These are phyloP conservation scores for Boletus sp. DNA, from an alignment of 1,284 basidiomycete genomes.

Conservation along the genomic window DNA sequence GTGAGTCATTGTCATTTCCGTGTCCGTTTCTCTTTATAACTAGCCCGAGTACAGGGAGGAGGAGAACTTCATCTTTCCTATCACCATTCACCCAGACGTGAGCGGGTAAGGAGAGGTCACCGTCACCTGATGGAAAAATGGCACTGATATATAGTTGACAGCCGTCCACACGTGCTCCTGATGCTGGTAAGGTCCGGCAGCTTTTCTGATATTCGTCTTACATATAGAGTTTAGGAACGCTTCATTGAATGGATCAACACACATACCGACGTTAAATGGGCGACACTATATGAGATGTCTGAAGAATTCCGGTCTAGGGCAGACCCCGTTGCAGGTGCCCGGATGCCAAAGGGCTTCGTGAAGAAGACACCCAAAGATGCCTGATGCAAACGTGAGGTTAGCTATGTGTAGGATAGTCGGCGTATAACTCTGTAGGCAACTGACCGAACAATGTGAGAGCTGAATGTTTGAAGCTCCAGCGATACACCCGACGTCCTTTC, in stretches of 20 bases:
- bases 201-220: background rate
- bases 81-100: slow-evolving; percentile 80
- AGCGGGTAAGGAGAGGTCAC: slow-evolving; percentile 49
- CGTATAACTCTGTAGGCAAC: background rate
- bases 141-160: slow-evolving; percentile 15
- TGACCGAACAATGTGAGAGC: background rate
- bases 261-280: slow-evolving; percentile 71
- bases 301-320: slow-evolving; percentile 47
- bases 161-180: slow-evolving; percentile 57
- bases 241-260: slow-evolving; percentile 79
- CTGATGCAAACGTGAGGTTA: background rate
- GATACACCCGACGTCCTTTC: background rate
- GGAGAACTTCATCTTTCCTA: slow-evolving; percentile 70
- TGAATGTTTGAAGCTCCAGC: background rate
- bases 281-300: slow-evolving; percentile 67
- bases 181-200: slow-evolving; percentile 52
- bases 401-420: slow-evolving; percentile 12
- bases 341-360: slow-evolving; percentile 44
- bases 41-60: slow-evolving; percentile 46
- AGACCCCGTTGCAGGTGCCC: slow-evolving; percentile 34
- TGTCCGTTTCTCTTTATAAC: background rate
- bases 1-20: slow-evolving; percentile 32
- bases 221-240: slow-evolving; percentile 47
- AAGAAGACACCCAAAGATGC: slow-evolving; percentile 3
- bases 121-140: background rate